Evolutionary conservation across 257 asterid species (phyloP), one percentile per base, ranked within the genome.

Genomic region (Solanum pennellii): DNA sequence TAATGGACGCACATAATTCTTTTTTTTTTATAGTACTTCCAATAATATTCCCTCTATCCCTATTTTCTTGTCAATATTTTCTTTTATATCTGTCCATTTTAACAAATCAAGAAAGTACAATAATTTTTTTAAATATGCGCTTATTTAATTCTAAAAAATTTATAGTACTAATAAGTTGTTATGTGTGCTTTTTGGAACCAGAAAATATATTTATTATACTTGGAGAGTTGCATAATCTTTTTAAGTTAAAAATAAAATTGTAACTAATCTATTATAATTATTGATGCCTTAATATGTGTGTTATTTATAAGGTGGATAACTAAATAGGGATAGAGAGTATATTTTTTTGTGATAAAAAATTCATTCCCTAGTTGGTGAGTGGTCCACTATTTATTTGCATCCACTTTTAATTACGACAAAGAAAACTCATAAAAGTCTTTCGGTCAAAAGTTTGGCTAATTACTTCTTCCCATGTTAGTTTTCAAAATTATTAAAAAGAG

Each of bases 181-280:
- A 33, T 3, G 35, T 33, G 35, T 33, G 35, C 1, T 33, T 33
- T 33, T 33, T 4, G 5, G 5, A 33, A 33, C 1, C 5, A 33
- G 1, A 33, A 33, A 33, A 3, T 33, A 33, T 1, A 33, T 33
- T 33, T 33, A 33, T 4, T 33, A 33, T 33, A 33, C 0, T 33
- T 33, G 0, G 1, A 0, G 5, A 33, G 1, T 33, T 3, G 35
- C 35, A 33, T 4, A 33, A 33, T 33, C 0, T 33, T 33, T 33
- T 33, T 1, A 33, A 33, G 5, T 33, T 33, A 33, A 33, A 1
- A 4, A 0, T 33, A 33, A 33, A 33, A 33, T 33, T 33, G 0
- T 33, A 33, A 33, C 35, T 33, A 33, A 33, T 0, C 0, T 33
- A 33, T 33, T 5, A 33, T 3, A 33, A 33, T 33, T 3, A 33